Conservation (phyloP, 805 yeast species). For the Kazachstania viticola region DNA sequence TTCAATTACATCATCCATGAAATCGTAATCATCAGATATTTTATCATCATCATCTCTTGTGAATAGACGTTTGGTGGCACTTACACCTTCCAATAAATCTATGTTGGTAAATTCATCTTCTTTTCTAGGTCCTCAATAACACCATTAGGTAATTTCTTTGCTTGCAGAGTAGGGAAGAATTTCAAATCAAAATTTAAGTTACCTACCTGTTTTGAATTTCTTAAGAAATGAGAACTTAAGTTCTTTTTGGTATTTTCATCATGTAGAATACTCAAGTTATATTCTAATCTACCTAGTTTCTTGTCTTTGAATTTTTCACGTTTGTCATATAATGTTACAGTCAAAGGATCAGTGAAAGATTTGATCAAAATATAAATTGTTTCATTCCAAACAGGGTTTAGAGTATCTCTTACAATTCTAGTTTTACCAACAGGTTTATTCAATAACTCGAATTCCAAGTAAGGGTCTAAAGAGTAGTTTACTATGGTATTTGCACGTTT, state of each 20-base stretch:
- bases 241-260: constrained; percentile 38
- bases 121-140: constrained; percentile 72
- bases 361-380: constrained; percentile 54
- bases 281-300: constrained; percentile 59
- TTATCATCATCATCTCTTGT: no score
- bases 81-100: no score
- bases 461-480: constrained; percentile 82
- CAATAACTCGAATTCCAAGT: constrained; percentile 55
- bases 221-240: constrained; percentile 43
- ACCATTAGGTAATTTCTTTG: constrained; percentile 59
- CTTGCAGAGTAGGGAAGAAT: constrained; percentile 57
- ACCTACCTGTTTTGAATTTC: constrained; percentile 79
- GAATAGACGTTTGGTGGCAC: no score
- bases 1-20: no score
- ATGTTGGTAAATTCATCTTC: constrained; percentile 92
- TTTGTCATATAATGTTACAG: constrained; percentile 58
- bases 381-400: constrained; percentile 77
- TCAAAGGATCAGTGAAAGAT: constrained; percentile 70
- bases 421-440: constrained; percentile 53
- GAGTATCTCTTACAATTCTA: constrained; percentile 48
- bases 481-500: constrained; percentile 42
- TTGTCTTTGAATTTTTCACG: constrained; percentile 65
- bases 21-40: no score
- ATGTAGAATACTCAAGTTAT: constrained; percentile 54
- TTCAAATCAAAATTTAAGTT: constrained; percentile 53